Evolutionary conservation across 208 protist genomes (phyloP).

Genomic region (Jaenimonas drosophilae): DNA sequence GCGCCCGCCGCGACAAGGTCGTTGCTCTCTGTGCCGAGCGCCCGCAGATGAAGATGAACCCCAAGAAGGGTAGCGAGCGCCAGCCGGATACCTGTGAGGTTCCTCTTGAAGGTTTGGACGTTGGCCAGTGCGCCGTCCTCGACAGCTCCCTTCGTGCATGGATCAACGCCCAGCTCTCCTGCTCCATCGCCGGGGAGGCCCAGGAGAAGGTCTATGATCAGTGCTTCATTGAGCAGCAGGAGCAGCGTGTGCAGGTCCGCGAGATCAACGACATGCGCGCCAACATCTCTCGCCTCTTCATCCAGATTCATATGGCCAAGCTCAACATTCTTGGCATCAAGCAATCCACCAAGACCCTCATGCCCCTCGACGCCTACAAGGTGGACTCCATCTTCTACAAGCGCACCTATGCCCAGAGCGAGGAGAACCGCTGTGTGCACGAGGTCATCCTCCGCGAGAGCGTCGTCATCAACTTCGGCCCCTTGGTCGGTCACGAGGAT

Average conservation of each 20-base stretch:
- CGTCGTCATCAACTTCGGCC: conserved; percentile 57
- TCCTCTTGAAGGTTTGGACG: conserved; percentile 1
- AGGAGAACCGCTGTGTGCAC: conserved; percentile 41
- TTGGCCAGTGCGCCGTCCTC: conserved; percentile 10
- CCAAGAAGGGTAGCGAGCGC: conserved; percentile 13
- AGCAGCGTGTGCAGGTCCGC: conserved; percentile 54
- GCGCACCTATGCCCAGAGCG: conserved; percentile 23
- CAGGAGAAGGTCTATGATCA: conserved; percentile 46
- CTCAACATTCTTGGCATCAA: conserved; percentile 29
- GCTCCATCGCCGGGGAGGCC: conserved; percentile 35
- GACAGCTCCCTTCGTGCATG: conserved; percentile 30
- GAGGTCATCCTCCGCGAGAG: conserved; percentile 48
- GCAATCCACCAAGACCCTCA: conserved; percentile 15
- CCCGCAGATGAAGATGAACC: conserved; percentile 3
- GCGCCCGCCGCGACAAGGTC: conserved; percentile 37
- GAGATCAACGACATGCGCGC: conserved; percentile 73
- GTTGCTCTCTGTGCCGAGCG: conserved; percentile 16
- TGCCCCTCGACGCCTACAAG: conserved; percentile 28
- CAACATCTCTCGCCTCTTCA: conserved; percentile 32
- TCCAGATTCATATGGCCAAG: conserved; percentile 55
- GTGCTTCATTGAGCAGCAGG: conserved; percentile 61
- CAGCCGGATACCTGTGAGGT: too few relatives aligned
- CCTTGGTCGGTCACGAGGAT: conserved; percentile 18
- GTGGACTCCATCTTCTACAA: conserved; percentile 46
- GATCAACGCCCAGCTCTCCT: conserved; percentile 57